Percentiles rank a stretch among this genome's conserved stretches.
phyloP scores from a whole-genome alignment of 345 rosid genomes.

The Dimocarpus longan region DNA sequence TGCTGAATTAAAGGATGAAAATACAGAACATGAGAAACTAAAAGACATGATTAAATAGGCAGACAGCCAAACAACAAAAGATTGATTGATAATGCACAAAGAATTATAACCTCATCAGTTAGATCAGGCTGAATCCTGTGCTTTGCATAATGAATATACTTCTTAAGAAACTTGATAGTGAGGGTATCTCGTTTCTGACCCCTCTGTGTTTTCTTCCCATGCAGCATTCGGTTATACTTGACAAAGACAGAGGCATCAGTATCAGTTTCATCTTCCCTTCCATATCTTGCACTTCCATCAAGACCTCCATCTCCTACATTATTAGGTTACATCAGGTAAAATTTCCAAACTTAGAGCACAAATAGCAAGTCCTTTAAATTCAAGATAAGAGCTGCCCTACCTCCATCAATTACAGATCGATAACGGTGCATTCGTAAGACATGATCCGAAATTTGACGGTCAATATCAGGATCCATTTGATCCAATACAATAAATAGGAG shows the following conservation, averaged over 20 bases:
- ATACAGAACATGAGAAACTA: neutral
- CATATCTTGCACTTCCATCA: constrained; percentile 67
- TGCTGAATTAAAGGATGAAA: neutral
- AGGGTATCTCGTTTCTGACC: constrained; percentile 80
- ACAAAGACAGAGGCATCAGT: constrained; percentile 80
- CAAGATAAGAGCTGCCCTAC: constrained; percentile 38
- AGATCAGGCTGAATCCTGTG: constrained; percentile 91
- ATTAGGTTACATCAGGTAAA: constrained; percentile 24
- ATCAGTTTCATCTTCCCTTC: constrained; percentile 80
- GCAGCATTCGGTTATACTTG: constrained; percentile 86
- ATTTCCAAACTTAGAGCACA: constrained; percentile 11
- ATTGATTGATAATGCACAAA: neutral
- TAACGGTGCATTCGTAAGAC: constrained; percentile 97
- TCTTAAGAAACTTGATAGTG: constrained; percentile 82
- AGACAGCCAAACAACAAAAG: neutral
- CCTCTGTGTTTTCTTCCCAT: constrained; percentile 74
- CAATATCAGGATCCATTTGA: constrained; percentile 98
- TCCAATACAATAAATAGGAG: constrained; percentile 92
- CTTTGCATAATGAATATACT: constrained; percentile 97
- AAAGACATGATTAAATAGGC: neutral
- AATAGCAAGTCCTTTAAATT: constrained; percentile 15
- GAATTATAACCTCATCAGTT: constrained; percentile 75
- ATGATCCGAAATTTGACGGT: constrained; percentile 85
- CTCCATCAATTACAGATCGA: constrained; percentile 73
- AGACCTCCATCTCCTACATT: constrained; percentile 59